Evolutionary conservation across 1,284 basidiomycete species (phyloP).

Genomic region (Apiotrichum domesticum): DNA sequence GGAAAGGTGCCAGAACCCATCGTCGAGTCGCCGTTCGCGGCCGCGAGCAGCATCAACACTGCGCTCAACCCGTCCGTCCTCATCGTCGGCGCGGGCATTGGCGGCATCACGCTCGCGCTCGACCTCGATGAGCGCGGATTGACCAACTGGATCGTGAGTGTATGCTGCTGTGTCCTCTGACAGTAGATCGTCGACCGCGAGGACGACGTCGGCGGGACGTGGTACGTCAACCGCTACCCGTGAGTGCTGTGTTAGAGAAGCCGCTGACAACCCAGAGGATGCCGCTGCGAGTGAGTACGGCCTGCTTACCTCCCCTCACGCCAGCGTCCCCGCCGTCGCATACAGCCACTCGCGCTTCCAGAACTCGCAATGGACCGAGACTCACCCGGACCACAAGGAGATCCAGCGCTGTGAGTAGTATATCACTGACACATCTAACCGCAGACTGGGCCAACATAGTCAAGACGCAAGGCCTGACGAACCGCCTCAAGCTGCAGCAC

Average conservation of each 20-base stretch:
- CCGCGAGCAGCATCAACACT: neutral
- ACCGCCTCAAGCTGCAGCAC: conserved; percentile 15
- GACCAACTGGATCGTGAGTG: conserved; percentile 15
- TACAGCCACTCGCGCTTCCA: conserved; percentile 16
- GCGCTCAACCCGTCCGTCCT: conserved; percentile 3
- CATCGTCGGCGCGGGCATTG: conserved; percentile 11
- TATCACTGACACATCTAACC: no score
- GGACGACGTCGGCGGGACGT: conserved; percentile 14
- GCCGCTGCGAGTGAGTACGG: conserved; percentile 8
- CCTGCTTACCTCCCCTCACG: neutral
- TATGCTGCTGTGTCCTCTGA: neutral
- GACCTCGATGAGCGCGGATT: conserved; percentile 11
- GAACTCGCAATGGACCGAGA: conserved; percentile 16
- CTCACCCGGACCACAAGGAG: conserved; percentile 13
- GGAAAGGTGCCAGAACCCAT: neutral
- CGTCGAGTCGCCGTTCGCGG: neutral
- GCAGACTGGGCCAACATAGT: conserved; percentile 18
- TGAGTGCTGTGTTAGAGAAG: neutral
- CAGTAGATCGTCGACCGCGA: conserved; percentile 8
- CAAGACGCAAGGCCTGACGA: conserved; percentile 10
- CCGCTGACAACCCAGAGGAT: conserved; percentile 1
- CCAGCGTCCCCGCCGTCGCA: conserved; percentile 10
- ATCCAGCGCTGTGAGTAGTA: conserved; percentile 10
- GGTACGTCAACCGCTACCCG: conserved; percentile 15
- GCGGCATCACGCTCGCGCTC: conserved; percentile 13